phyloP scores from a whole-genome alignment of 768 basidiomycete species.

The Rhizopogon salebrosus region DNA sequence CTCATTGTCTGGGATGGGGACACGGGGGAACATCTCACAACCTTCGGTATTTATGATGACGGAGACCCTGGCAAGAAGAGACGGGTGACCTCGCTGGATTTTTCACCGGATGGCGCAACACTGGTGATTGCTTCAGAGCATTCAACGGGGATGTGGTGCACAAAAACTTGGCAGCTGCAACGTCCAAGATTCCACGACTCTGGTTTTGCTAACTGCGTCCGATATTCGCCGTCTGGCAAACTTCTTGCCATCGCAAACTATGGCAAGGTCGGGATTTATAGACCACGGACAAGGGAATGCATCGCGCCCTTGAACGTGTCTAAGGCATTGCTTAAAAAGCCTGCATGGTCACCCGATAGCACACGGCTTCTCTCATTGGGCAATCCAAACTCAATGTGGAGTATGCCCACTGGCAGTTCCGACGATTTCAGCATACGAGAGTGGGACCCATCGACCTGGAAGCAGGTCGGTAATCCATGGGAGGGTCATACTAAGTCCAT shows the following conservation, averaged over 20 bases:
- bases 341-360: conserved; percentile 25
- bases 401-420: no score
- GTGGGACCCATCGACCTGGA: conserved; percentile 25
- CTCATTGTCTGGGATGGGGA: neutral
- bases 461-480: conserved; percentile 25
- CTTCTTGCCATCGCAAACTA: neutral
- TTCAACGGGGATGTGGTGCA: neutral
- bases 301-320: neutral
- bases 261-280: neutral
- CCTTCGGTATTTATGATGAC: no score
- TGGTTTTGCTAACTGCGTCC: neutral
- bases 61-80: no score
- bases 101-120: neutral
- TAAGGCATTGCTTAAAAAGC: no score
- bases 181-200: no score
- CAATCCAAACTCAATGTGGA: no score
- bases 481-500: conserved; percentile 24
- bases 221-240: neutral
- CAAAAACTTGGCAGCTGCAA: neutral
- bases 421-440: conserved; percentile 26
- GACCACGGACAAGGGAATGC: neutral
- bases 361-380: conserved; percentile 17
- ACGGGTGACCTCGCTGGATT: neutral
- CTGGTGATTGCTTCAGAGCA: neutral
- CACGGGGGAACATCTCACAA: neutral